phyloP scores from a whole-genome alignment of 2,329 filamentous ascomycete genomes.

The Alternaria longipes region DNA sequence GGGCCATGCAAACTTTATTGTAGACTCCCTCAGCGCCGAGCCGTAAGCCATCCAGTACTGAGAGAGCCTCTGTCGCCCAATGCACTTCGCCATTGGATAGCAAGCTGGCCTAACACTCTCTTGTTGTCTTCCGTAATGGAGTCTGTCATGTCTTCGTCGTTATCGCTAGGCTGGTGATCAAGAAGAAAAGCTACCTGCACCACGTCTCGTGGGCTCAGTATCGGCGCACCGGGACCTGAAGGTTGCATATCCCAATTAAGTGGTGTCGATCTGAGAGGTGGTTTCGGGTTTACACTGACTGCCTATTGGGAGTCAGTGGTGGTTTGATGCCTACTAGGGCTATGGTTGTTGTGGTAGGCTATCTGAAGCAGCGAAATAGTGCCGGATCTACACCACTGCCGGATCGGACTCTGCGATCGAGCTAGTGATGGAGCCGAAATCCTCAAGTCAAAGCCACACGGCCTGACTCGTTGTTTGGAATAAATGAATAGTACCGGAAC shows the following conservation, averaged over 20 bases:
- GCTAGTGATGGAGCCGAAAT: constrained; percentile 16
- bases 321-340: constrained; percentile 12
- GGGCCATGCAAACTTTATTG: constrained; percentile 13
- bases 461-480: constrained; percentile 18
- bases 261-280: constrained; percentile 63
- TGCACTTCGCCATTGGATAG: constrained; percentile 85
- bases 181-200: constrained; percentile 71
- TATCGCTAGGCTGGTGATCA: constrained; percentile 62
- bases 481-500: constrained; percentile 24
- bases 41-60: constrained; percentile 79
- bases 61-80: constrained; percentile 91
- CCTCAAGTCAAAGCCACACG: constrained; percentile 10
- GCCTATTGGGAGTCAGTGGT: constrained; percentile 31
- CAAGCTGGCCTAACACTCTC: constrained; percentile 79
- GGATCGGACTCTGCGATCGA: constrained; percentile 19
- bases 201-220: constrained; percentile 69
- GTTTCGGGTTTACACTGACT: constrained; percentile 60
- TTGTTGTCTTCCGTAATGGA: constrained; percentile 50
- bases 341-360: constrained; percentile 17
- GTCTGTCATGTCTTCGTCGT: constrained; percentile 54
- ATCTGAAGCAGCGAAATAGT: constrained; percentile 16
- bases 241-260: constrained; percentile 64
- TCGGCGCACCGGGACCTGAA: constrained; percentile 52
- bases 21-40: constrained; percentile 41
- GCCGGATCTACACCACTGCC: constrained; percentile 26